Base-by-base conservation (phyloP, 345 rosid genomes). In the Gossypium mustelinum region DNA sequence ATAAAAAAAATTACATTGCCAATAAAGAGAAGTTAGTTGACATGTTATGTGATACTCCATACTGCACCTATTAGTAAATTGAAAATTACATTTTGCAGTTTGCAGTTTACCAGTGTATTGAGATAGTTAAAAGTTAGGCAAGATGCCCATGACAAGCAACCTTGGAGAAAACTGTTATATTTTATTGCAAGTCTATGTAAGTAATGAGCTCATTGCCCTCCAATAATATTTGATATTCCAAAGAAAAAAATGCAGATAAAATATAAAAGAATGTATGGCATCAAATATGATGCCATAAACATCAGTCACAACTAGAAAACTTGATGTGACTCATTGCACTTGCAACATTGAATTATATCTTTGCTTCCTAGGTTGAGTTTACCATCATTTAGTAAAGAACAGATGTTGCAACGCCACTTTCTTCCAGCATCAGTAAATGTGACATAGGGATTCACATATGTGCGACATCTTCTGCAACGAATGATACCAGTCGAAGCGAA, bases 331-430 rank as follows among this genome's bases (percentile, higher is more conserved):
- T 55, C 18, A 57, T 57, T 41, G 51, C 52, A 72, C 75, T 12
- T 71, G 14, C 34, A 39, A 71, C 34, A 56, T 20, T 71, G 39
- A 39, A 55, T n/a, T 56, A 56, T 55, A 57, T 39, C 34, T 71
- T 20, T 71, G 48, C 69, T 44, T 63, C 58, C 12, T 27, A 24
- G 77, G 75, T 65, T 73, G 17, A 60, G 73, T 43, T 85, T 88
- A 96, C 99, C 99, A 51, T 96, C 99, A 85, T 96, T 96, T 48
- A 89, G 95, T 79, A 93, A 82, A 57, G 93, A 72, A 81, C 99
- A 96, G 68, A 96, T 88, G 87, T 96, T 96, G 89, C 99, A 96
- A 22, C 97, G 93, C 99, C 99, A 96, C 86, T 96, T 96, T 80
- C 97, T 88, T 84, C 99, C 99, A 74, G 95, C 86, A 86, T 96